Percentiles rank a stretch among this genome's conserved stretches.
These are phyloP conservation scores for Platanus orientalis DNA, from an alignment of 164 flowering plant species.

Conservation along the genomic window DNA sequence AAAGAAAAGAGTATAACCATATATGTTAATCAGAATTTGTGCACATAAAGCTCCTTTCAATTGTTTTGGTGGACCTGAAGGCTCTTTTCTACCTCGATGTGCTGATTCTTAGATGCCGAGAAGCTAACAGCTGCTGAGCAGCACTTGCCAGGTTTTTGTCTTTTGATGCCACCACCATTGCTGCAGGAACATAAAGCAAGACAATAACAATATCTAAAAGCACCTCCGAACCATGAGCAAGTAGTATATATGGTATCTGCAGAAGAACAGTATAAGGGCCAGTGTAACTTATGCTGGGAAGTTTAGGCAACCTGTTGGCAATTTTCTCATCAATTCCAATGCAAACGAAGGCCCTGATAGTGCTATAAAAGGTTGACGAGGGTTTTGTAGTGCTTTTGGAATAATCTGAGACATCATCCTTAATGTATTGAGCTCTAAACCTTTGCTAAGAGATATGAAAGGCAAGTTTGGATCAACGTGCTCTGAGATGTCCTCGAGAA, in stretches of 20 bases:
- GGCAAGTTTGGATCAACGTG: constrained; percentile 83
- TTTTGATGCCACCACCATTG: constrained; percentile 95
- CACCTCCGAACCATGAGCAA: constrained; percentile 6
- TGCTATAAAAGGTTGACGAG: constrained; percentile 85
- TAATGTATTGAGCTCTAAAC: constrained; percentile 83
- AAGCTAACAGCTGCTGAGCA: constrained; percentile 86
- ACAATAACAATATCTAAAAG: constrained; percentile 7
- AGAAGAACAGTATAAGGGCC: not conserved
- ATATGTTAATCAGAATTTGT: not conserved
- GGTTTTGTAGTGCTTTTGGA: constrained; percentile 68
- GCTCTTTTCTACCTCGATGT: constrained; percentile 61
- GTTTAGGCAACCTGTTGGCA: constrained; percentile 73
- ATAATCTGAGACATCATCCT: constrained; percentile 98
- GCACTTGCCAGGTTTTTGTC: constrained; percentile 81
- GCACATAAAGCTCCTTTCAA: not conserved
- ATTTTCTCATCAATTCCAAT: constrained; percentile 73
- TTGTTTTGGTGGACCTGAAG: not conserved
- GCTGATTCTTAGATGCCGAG: constrained; percentile 74
- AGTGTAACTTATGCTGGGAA: not conserved
- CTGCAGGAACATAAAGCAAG: constrained; percentile 34
- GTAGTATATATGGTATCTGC: constrained; percentile 1
- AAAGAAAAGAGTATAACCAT: not conserved
- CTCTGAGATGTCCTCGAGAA: constrained; percentile 72
- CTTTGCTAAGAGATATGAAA: constrained; percentile 94
- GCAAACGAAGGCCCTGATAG: constrained; percentile 98